phyloP scores from a whole-genome alignment of 345 rosid species.

The Cardamine chenopodiifolia region DNA sequence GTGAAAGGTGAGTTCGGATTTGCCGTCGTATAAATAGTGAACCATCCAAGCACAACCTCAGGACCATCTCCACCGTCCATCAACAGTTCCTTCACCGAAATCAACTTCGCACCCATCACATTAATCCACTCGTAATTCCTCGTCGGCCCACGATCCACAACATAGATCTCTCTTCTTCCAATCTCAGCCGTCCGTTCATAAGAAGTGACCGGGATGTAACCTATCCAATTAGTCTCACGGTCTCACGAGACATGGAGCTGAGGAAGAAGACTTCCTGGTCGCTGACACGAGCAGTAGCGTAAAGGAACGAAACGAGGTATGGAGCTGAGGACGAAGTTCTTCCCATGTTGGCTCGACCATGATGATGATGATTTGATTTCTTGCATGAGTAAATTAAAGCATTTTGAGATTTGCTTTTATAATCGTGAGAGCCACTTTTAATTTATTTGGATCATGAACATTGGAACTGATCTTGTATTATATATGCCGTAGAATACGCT shows the following conservation, averaged over 20 bases:
- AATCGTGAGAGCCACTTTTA: constrained; percentile 33
- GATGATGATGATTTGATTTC: constrained; percentile 12
- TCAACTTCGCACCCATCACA: constrained; percentile 60
- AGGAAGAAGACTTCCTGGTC: constrained; percentile 63
- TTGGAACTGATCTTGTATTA: constrained; percentile 31
- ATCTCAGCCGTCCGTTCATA: constrained; percentile 52
- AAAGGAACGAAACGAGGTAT: constrained; percentile 74
- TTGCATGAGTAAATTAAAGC: background rate
- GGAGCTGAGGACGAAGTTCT: no score
- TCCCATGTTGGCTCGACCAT: constrained; percentile 56
- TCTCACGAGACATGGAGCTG: constrained; percentile 70
- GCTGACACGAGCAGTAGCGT: constrained; percentile 73
- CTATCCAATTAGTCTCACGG: constrained; percentile 92
- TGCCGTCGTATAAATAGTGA: constrained; percentile 64
- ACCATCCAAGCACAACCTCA: constrained; percentile 87
- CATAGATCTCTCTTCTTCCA: constrained; percentile 76
- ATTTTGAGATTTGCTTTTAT: constrained; percentile 7
- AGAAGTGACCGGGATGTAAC: constrained; percentile 69
- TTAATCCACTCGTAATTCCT: constrained; percentile 82
- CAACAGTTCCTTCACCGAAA: constrained; percentile 46
- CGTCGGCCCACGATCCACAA: constrained; percentile 78
- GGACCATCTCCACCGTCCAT: constrained; percentile 42
- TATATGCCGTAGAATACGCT: constrained; percentile 39
- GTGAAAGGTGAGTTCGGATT: constrained; percentile 65
- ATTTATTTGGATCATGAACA: background rate